Evolutionary conservation across 139 green algal species (phyloP), one percentile per base, ranked within the genome.

Genomic region (Micractinium sp.): DNA sequence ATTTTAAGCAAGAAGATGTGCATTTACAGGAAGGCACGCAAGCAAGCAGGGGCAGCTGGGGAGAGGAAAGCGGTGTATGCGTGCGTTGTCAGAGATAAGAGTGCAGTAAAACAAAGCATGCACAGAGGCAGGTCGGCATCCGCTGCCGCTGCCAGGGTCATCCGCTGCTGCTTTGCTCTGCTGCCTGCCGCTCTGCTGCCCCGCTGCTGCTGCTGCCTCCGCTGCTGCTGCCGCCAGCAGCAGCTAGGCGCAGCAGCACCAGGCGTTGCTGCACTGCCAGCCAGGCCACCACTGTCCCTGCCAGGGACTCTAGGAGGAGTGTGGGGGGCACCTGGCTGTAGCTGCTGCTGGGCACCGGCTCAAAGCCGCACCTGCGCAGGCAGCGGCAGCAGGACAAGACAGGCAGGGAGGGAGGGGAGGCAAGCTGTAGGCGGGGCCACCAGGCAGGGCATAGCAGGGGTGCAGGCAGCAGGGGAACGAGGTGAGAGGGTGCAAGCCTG

Each of bases 231-330:
- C 63, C 12, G 25, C 53, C 25, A 33, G 1, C 25, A 22, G 27
- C 31, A 31, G 36, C 61, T 23, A 77, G 36, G 13, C 67, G 83
- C 67, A 87, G 67, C 66, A 87, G 83, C 83, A 79, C 83, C 38
- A 87, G 67, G 7, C 38, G 63, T 38, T 87, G 36, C 27, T 39
- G 36, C 16, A 47, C 33, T 0, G 36, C 83, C 66, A 87, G 66
- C 67, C 67, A 81, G 15, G 83, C 83, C 39, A 87, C 67, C 27
- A 20, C 83, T 1, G 36, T 53, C 14, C 83, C 83, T 3, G 60
- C 9, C 39, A 80, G 31, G 23, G 76, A 63, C 27, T 87, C 83
- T 0, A 67, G 38, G 27, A 66, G 66, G 27, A 87, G 66, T 0
- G 31, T 31, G 16, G 33, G 38, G 0, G 83, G 83, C 67, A 80